These are phyloP conservation scores for Naganishia vaughanmartiniae DNA, from an alignment of 768 basidiomycete species.

Conservation along the genomic window DNA sequence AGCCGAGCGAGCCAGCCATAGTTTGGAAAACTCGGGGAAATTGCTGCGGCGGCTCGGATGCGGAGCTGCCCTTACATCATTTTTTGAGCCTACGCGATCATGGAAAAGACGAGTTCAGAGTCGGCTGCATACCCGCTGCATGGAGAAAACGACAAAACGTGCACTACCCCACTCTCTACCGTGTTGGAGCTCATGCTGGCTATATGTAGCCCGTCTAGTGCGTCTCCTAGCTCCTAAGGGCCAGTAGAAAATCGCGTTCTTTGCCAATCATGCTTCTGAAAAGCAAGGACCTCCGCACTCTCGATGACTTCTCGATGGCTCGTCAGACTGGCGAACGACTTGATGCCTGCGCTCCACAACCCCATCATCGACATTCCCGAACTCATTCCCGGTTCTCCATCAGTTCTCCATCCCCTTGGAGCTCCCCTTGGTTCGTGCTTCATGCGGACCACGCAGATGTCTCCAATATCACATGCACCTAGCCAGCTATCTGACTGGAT, in stretches of 20 bases:
- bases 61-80: conserved; percentile 15
- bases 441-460: too few species aligned
- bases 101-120: conserved; percentile 3
- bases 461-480: too few species aligned
- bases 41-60: conserved; percentile 10
- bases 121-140: neutral
- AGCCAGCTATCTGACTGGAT: too few species aligned
- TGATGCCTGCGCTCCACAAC: neutral
- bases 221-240: neutral
- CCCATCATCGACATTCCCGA: neutral
- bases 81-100: neutral
- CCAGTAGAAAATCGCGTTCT: too few species aligned
- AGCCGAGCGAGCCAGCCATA: neutral
- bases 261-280: neutral
- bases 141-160: conserved; percentile 20
- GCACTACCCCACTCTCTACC: conserved; percentile 18
- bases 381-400: neutral
- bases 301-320: neutral
- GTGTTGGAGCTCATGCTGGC: too few species aligned
- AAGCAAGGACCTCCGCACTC: neutral
- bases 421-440: too few species aligned
- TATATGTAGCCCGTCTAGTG: neutral
- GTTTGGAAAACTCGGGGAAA: neutral
- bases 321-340: neutral
- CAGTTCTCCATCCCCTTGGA: too few species aligned